Percentiles rank a stretch among this genome's conserved stretches.
These are phyloP conservation scores for Candida krabiensis DNA, from an alignment of 805 yeast genomes.

Conservation along the genomic window DNA sequence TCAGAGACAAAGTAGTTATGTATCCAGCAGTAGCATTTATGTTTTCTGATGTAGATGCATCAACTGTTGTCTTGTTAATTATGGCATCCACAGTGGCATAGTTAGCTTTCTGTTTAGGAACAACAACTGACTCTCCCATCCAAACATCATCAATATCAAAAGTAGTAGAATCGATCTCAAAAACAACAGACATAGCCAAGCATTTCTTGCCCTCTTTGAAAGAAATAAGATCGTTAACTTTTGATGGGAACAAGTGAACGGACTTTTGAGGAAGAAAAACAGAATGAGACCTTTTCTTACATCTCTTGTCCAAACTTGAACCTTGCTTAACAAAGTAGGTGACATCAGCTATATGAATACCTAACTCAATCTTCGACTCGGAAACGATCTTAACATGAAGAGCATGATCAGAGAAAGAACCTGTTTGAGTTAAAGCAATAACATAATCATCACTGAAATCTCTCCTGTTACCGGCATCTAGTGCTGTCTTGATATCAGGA, in stretches of 20 bases:
- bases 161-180: slow-evolving; percentile 71
- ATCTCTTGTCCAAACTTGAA: slow-evolving; percentile 79
- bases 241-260: slow-evolving; percentile 66
- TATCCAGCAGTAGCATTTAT: slow-evolving; percentile 58
- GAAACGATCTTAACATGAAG: slow-evolving; percentile 69
- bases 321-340: slow-evolving; percentile 71
- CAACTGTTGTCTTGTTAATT: slow-evolving; percentile 30
- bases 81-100: slow-evolving; percentile 58
- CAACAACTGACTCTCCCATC: slow-evolving; percentile 70
- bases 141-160: slow-evolving; percentile 74
- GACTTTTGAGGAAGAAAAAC: slow-evolving; percentile 82
- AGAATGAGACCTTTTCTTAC: slow-evolving; percentile 85
- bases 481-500: slow-evolving; percentile 35
- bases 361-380: slow-evolving; percentile 68
- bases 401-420: slow-evolving; percentile 69
- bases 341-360: slow-evolving; percentile 83
- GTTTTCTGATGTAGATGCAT: slow-evolving; percentile 33
- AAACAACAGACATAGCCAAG: slow-evolving; percentile 74
- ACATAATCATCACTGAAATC: slow-evolving; percentile 61
- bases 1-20: slow-evolving; percentile 59
- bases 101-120: slow-evolving; percentile 58
- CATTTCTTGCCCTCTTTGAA: slow-evolving; percentile 59
- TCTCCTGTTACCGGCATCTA: slow-evolving; percentile 42
- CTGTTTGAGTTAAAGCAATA: slow-evolving; percentile 61
- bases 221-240: slow-evolving; percentile 58